Conservation (phyloP, 169 alveolate species). For the Babesia gibsoni region DNA sequence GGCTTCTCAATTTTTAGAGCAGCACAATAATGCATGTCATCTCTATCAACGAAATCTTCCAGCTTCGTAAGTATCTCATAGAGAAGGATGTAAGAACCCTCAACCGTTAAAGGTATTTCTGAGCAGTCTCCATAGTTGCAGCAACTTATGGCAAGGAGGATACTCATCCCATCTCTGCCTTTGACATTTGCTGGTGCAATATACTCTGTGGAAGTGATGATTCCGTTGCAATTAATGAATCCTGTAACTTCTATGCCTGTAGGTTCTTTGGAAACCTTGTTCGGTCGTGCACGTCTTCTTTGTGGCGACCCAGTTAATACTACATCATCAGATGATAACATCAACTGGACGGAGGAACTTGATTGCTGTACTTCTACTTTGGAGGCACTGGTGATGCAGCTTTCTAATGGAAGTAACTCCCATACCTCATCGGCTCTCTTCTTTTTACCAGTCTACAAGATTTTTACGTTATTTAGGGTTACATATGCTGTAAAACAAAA, state of each 20-base stretch:
- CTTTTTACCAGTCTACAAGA: no score
- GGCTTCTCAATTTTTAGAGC: constrained; percentile 3
- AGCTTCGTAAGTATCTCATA: constrained; percentile 4
- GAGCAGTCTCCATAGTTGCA: neutral
- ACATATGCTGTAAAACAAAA: no score
- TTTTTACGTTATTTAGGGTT: no score
- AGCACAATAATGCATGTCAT: no score
- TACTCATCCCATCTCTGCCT: neutral
- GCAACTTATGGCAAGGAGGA: neutral
- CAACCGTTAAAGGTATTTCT: neutral
- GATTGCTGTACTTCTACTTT: neutral
- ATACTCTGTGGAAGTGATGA: neutral
- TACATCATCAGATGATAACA: neutral
- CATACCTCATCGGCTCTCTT: neutral
- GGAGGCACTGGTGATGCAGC: constrained; percentile 2
- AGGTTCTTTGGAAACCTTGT: no score
- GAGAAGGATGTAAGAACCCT: neutral
- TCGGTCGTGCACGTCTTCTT: neutral
- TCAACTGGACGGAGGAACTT: neutral
- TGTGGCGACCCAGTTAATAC: neutral
- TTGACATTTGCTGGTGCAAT: neutral
- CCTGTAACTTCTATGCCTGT: neutral
- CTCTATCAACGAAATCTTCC: no score
- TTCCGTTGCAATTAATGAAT: constrained; percentile 1
- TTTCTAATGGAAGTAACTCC: constrained; percentile 14